Conservation (phyloP, 495 filamentous ascomycete genomes). For the Aspergillus ellipticus region DNA sequence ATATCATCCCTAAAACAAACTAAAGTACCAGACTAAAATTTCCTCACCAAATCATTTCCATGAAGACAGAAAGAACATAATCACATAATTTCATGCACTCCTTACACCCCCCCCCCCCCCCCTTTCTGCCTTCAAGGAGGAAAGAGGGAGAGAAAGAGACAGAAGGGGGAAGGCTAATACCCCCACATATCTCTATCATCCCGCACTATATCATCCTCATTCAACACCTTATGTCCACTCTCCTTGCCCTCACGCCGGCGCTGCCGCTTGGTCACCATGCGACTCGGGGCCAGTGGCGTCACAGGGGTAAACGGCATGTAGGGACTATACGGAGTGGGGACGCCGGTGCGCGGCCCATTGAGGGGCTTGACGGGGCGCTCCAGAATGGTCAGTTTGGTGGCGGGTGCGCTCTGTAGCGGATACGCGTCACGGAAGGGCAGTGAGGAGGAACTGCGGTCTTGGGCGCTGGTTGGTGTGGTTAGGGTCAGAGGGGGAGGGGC, state of each 20-base stretch:
- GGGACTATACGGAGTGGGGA: constrained; percentile 78
- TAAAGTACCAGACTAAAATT: no score
- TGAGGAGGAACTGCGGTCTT: constrained; percentile 26
- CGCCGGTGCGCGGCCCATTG: constrained; percentile 65
- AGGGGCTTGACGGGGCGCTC: constrained; percentile 58
- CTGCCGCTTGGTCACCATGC: constrained; percentile 70
- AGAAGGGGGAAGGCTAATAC: constrained; percentile 16
- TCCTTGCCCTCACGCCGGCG: constrained; percentile 52
- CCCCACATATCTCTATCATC: constrained; percentile 58
- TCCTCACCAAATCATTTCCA: no score
- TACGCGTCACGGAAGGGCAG: constrained; percentile 59
- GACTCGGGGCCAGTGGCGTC: constrained; percentile 78
- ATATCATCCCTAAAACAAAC: no score
- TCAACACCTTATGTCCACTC: constrained; percentile 37
- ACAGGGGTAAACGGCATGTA: constrained; percentile 91
- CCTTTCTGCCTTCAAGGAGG: no score
- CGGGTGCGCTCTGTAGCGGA: constrained; percentile 51
- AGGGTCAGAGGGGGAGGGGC: constrained; percentile 37
- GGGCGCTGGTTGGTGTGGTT: constrained; percentile 5
- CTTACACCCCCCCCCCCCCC: no score
- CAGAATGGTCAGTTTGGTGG: constrained; percentile 75
- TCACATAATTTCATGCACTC: no score
- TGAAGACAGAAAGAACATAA: no score
- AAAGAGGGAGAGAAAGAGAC: no score
- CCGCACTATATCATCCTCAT: constrained; percentile 48